Evolutionary conservation across 2,329 filamentous ascomycete species (phyloP).

Genomic region (Pleoardoris graminearum): DNA sequence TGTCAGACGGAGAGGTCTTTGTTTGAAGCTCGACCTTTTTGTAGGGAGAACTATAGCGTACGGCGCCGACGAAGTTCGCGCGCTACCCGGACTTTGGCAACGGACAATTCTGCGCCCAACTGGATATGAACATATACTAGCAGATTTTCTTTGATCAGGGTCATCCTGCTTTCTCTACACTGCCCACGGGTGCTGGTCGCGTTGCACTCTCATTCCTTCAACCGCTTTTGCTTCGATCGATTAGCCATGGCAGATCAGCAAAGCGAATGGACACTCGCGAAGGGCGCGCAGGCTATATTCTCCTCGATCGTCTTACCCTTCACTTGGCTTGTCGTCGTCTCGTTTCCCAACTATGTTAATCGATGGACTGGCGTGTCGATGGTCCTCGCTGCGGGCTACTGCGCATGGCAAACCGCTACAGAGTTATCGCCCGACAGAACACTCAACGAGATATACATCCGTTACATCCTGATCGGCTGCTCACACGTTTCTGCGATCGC

Average conservation of each 20-base stretch:
- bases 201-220: not conserved
- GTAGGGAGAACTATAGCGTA: no score
- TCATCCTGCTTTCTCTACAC: not conserved
- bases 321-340: conserved; percentile 2
- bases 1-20: not conserved
- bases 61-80: no score
- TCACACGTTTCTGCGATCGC: conserved; percentile 3
- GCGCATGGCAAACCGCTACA: conserved; percentile 1
- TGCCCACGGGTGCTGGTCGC: not conserved
- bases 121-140: no score
- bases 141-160: not conserved
- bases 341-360: conserved; percentile 2
- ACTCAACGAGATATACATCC: conserved; percentile 4
- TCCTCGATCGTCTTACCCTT: conserved; percentile 1
- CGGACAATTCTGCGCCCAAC: no score
- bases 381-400: not conserved
- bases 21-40: no score
- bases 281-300: not conserved
- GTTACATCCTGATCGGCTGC: conserved; percentile 3
- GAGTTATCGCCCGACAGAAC: conserved; percentile 1
- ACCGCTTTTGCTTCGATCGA: not conserved
- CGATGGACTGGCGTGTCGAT: conserved; percentile 1
- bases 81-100: no score
- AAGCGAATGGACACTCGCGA: conserved; percentile 3
- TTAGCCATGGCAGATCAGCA: not conserved